Evolutionary conservation across 2,329 filamentous ascomycete species (phyloP), one percentile per base, ranked within the genome.

Genomic region (Aspergillus sp.): DNA sequence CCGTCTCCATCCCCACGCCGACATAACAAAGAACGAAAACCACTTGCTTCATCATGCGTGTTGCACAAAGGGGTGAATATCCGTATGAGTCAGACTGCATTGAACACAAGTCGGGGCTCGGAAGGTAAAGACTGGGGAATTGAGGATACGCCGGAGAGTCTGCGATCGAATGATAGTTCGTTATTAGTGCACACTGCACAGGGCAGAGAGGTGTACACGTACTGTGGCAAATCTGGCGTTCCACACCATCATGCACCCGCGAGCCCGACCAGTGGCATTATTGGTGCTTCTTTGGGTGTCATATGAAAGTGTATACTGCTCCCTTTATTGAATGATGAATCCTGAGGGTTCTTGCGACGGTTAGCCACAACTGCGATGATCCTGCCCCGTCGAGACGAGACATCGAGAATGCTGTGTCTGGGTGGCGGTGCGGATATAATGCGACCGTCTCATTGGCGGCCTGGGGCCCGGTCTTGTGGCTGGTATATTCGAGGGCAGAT

Each of bases 121-220:
- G 20, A 7, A n/a, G 34, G 15, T n/a, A 37, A 17, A n/a, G 20
- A 24, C 24, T 12, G 13, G 9, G 7, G 20, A 11, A 9, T 24
- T 20, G 41, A 22, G 39, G 19, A 5, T 13, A 11, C 1, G 27
- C 27, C 27, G 27, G 27, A 30, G 27, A 30, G 8, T 20, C 44
- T 24, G 49, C 27, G 17, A 52, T 45, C 50, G 50, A 52, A 52
- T 52, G 24, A 52, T 34, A 44, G 40, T 33, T 37, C 40, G 6
- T 20, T 27, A 24, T 52, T 34, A 37, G 17, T 22, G n/a, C 50
- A 44, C 40, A 52, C 6, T 22, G n/a, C 50, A 44, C 40, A 52
- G 17, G 40, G 27, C 44, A 17, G 45, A 17, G 13, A 13, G 13
- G 11, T 40, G 24, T 11, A 13, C 24, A n/a, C 13, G 17, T 17